Conservation (phyloP, 345 rosid genomes). For the Eucalyptus victrix region DNA sequence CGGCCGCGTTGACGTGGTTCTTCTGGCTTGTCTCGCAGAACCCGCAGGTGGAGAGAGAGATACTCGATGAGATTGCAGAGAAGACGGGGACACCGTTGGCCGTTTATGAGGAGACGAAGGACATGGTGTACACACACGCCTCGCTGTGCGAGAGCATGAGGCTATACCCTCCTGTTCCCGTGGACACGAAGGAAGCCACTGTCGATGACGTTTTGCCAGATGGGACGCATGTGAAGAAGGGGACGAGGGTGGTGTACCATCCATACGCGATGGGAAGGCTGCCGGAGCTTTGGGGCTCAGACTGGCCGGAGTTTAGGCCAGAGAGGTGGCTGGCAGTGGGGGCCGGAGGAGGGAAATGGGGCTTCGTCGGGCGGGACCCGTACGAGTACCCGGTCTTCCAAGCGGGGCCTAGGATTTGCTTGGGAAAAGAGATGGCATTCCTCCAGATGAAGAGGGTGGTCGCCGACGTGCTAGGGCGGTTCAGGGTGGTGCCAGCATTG, state of each 20-base stretch:
- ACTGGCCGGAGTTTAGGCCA: slow-evolving; percentile 33
- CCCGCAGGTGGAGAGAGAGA: slow-evolving; percentile 19
- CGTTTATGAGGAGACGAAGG: slow-evolving; percentile 21
- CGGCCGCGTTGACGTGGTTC: slow-evolving; percentile 79
- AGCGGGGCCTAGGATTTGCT: slow-evolving; percentile 37
- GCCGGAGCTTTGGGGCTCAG: slow-evolving; percentile 31
- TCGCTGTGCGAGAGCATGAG: slow-evolving; percentile 42
- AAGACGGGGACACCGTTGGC: neutral
- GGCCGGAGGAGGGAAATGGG: slow-evolving; percentile 14
- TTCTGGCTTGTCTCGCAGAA: slow-evolving; percentile 39
- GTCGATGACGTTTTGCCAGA: slow-evolving; percentile 31
- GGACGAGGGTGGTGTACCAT: slow-evolving; percentile 17
- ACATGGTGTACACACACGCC: slow-evolving; percentile 52
- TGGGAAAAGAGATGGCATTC: slow-evolving; percentile 44
- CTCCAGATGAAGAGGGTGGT: slow-evolving; percentile 39
- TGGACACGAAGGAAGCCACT: slow-evolving; percentile 17
- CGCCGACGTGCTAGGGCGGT: slow-evolving; percentile 20
- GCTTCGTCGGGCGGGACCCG: slow-evolving; percentile 23
- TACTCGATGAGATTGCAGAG: slow-evolving; percentile 24
- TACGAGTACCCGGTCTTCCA: slow-evolving; percentile 25
- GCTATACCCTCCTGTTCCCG: slow-evolving; percentile 54
- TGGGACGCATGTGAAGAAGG: slow-evolving; percentile 39
- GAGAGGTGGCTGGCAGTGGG: slow-evolving; percentile 33
- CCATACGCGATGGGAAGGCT: slow-evolving; percentile 43
- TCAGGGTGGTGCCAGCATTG: slow-evolving; percentile 34